A percentile compares a stretch with the other conserved stretches of the same genome.
phyloP scores from a whole-genome alignment of 176 grass and related monocot species.

The Paspalum vaginatum region DNA sequence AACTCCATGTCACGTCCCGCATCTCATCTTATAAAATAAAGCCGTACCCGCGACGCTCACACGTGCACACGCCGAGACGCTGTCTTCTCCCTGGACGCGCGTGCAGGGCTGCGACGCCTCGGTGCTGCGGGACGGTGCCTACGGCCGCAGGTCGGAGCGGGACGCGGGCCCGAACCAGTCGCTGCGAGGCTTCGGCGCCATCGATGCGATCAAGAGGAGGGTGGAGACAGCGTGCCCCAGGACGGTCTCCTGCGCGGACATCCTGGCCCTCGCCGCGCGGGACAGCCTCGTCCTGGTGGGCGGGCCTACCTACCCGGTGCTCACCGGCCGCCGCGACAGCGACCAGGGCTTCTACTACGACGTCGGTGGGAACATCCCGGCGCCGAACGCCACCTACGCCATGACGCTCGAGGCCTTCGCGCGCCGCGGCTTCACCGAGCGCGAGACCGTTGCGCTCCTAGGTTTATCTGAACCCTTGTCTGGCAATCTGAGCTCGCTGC shows the following conservation, averaged over 20 bases:
- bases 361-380: conserved; percentile 26
- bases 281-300: conserved; percentile 58
- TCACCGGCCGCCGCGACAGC: conserved; percentile 60
- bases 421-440: conserved; percentile 58
- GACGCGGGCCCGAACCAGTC: conserved; percentile 54
- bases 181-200: conserved; percentile 43
- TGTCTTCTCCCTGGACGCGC: not conserved
- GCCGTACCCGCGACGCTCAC: not conserved
- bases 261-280: conserved; percentile 52
- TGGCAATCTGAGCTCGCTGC: not conserved
- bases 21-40: not conserved
- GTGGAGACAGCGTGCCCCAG: conserved; percentile 50
- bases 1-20: not conserved
- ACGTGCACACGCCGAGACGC: conserved; percentile 30
- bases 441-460: conserved; percentile 58
- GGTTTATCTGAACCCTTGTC: too few relatives aligned
- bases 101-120: conserved; percentile 66
- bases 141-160: conserved; percentile 45
- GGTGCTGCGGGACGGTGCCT: conserved; percentile 45
- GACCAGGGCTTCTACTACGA: conserved; percentile 37
- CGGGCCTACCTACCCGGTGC: conserved; percentile 47
- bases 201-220: conserved; percentile 53
- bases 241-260: conserved; percentile 63
- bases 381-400: conserved; percentile 57
- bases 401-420: conserved; percentile 51